Conservation (phyloP, 495 filamentous ascomycete species). For the Tetracladium setigerum region DNA sequence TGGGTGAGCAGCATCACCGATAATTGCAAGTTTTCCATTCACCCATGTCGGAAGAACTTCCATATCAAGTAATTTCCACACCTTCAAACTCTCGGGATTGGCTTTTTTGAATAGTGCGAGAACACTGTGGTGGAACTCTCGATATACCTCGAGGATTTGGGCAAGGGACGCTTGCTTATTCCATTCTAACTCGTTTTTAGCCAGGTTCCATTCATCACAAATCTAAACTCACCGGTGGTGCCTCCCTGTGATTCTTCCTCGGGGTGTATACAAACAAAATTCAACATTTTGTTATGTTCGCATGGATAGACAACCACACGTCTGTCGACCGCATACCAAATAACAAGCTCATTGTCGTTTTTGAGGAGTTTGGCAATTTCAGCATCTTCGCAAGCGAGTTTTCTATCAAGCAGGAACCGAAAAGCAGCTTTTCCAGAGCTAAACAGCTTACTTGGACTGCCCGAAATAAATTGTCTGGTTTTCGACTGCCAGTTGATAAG, state of each 20-base stretch:
- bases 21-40: conserved; percentile 37
- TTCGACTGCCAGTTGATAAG: conserved; percentile 20
- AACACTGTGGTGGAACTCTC: conserved; percentile 34
- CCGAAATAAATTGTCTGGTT: conserved; percentile 25
- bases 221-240: too few species aligned
- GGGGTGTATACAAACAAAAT: conserved; percentile 55
- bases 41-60: conserved; percentile 45
- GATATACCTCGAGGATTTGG: conserved; percentile 37
- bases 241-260: conserved; percentile 27
- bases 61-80: conserved; percentile 56
- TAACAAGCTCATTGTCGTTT: conserved; percentile 32
- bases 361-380: conserved; percentile 38
- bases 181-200: conserved; percentile 8
- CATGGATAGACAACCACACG: conserved; percentile 55
- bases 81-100: conserved; percentile 38
- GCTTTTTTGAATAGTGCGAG: conserved; percentile 35
- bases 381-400: conserved; percentile 37
- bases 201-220: too few species aligned
- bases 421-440: conserved; percentile 51
- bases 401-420: conserved; percentile 47
- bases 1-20: conserved; percentile 60
- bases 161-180: conserved; percentile 16
- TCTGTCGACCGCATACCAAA: conserved; percentile 44
- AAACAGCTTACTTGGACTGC: conserved; percentile 29
- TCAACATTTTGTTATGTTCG: conserved; percentile 44